These are phyloP conservation scores for Cystobasidium ongulense DNA, from an alignment of 768 basidiomycete species.

Conservation along the genomic window DNA sequence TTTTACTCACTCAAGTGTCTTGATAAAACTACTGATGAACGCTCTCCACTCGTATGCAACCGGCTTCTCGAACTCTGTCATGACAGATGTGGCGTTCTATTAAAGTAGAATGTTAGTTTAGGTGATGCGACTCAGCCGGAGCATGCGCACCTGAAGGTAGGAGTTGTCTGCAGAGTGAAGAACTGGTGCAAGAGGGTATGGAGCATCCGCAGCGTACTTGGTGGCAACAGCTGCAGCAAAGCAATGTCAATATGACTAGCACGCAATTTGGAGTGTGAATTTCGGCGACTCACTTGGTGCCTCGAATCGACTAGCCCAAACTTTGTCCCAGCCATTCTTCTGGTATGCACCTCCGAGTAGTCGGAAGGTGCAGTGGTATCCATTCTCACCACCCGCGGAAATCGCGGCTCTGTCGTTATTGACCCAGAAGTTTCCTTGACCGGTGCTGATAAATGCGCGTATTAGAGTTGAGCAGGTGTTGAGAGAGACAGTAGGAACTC, in stretches of 20 bases:
- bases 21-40: conserved; percentile 26
- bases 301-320: conserved; percentile 14
- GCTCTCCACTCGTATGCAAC: conserved; percentile 28
- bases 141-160: neutral
- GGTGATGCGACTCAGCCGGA: neutral
- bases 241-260: too few relatives aligned
- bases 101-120: neutral
- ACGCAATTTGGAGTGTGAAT: too few relatives aligned
- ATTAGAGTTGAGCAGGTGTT: neutral
- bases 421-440: conserved; percentile 20
- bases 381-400: conserved; percentile 7
- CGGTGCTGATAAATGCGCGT: neutral
- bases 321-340: neutral
- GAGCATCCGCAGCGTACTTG: neutral
- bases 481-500: neutral
- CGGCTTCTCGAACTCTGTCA: conserved; percentile 13
- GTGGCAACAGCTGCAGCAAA: neutral
- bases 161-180: conserved; percentile 16
- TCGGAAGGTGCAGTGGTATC: conserved; percentile 17
- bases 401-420: conserved; percentile 4
- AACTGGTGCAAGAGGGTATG: conserved; percentile 5
- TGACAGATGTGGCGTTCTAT: conserved; percentile 20
- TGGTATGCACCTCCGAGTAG: neutral
- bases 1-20: conserved; percentile 3
- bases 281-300: neutral